These are phyloP conservation scores for Dalbergia cultrata DNA, from an alignment of 306 rosid genomes.

Conservation along the genomic window DNA sequence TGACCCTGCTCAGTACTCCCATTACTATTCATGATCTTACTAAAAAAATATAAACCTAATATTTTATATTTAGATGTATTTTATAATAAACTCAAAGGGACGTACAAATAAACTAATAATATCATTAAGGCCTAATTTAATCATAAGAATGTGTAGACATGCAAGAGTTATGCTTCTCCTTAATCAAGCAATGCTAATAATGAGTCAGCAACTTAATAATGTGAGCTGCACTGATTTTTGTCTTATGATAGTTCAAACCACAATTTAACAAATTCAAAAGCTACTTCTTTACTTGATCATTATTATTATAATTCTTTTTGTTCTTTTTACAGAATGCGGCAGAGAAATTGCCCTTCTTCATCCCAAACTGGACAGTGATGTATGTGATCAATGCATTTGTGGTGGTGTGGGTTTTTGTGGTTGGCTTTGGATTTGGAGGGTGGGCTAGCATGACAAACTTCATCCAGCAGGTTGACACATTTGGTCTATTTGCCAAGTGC, in stretches of 20 bases:
- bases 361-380: slow-evolving; percentile 78
- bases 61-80: background rate
- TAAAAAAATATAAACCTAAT: background rate
- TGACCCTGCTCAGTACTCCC: slow-evolving; percentile 48
- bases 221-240: slow-evolving; percentile 23
- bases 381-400: slow-evolving; percentile 73
- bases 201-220: slow-evolving; percentile 12
- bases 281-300: background rate
- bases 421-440: slow-evolving; percentile 95
- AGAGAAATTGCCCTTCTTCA: slow-evolving; percentile 79
- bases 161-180: background rate
- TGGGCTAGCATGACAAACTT: slow-evolving; percentile 96
- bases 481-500: slow-evolving; percentile 91
- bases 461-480: slow-evolving; percentile 85
- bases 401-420: slow-evolving; percentile 77
- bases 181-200: slow-evolving; percentile 6
- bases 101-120: no score
- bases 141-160: no score
- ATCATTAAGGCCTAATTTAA: background rate
- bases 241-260: slow-evolving; percentile 5
- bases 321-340: slow-evolving; percentile 72
- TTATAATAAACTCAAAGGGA: no score
- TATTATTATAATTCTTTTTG: background rate
- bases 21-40: slow-evolving; percentile 13
- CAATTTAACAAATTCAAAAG: slow-evolving; percentile 18